Percentiles rank a stretch among this genome's conserved stretches.
Conservation (phyloP, 352 stramenopile genomes). For the Blastocystis sp. region DNA sequence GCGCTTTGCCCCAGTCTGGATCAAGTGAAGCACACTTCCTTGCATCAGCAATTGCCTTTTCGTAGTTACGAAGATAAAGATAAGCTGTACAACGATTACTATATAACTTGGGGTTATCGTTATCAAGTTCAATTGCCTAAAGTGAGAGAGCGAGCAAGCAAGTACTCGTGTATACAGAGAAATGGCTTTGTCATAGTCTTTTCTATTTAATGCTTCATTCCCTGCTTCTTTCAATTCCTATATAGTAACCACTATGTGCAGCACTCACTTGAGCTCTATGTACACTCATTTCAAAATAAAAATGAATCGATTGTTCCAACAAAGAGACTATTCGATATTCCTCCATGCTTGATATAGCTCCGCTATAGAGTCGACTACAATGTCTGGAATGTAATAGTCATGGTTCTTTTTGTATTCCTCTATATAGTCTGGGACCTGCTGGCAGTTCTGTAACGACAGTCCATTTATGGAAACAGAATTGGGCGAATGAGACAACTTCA, state of each 20-base stretch:
- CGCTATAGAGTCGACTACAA: not conserved
- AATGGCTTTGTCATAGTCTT: slow-evolving; percentile 31
- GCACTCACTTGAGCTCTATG: not conserved
- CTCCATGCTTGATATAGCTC: slow-evolving; percentile 42
- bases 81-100: slow-evolving; percentile 62
- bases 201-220: slow-evolving; percentile 3
- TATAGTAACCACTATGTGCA: not conserved
- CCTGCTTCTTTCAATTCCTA: slow-evolving; percentile 36
- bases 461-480: not conserved
- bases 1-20: slow-evolving; percentile 48
- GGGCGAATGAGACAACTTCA: not conserved
- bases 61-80: slow-evolving; percentile 23
- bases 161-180: slow-evolving; percentile 14
- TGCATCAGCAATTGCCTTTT: slow-evolving; percentile 17
- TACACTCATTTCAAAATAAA: slow-evolving; percentile 3
- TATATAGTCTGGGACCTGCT: not conserved
- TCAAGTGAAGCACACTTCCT: slow-evolving; percentile 47
- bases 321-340: not conserved
- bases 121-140: slow-evolving; percentile 35
- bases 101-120: slow-evolving; percentile 40
- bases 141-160: not conserved
- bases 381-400: slow-evolving; percentile 25
- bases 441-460: slow-evolving; percentile 27
- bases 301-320: not conserved
- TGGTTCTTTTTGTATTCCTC: slow-evolving; percentile 25